Evolutionary conservation across 768 basidiomycete genomes (phyloP).

Genomic region (Botryobasidium botryosum): DNA sequence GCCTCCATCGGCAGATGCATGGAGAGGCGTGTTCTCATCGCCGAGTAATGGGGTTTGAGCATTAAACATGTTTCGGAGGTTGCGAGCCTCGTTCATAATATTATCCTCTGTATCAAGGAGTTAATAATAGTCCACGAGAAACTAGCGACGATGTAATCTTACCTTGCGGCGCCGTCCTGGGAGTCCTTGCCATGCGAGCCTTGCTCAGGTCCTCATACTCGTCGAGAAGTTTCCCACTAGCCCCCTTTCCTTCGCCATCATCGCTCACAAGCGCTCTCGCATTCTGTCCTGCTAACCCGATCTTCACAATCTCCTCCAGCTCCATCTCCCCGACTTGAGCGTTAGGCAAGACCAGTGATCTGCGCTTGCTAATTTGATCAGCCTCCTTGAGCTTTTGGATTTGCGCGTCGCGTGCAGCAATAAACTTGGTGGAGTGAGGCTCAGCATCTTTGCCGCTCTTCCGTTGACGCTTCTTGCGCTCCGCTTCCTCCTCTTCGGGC

Average conservation of each 20-base stretch:
- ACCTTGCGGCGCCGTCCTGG: slow-evolving; percentile 88
- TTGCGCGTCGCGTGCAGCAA: slow-evolving; percentile 93
- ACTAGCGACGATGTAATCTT: slow-evolving; percentile 21
- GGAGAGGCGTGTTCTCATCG: slow-evolving; percentile 93
- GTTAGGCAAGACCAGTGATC: slow-evolving; percentile 66
- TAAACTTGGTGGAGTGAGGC: slow-evolving; percentile 64
- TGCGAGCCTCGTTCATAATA: slow-evolving; percentile 86
- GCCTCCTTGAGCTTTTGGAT: slow-evolving; percentile 97
- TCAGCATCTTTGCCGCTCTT: slow-evolving; percentile 46
- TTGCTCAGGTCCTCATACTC: slow-evolving; percentile 84
- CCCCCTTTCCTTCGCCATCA: slow-evolving; percentile 50
- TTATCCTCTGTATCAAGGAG: slow-evolving; percentile 57
- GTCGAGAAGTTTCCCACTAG: slow-evolving; percentile 70
- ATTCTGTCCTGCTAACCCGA: slow-evolving; percentile 80
- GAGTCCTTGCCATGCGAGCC: slow-evolving; percentile 86
- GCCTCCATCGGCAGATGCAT: slow-evolving; percentile 49
- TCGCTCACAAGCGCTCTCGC: slow-evolving; percentile 71
- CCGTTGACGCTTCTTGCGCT: slow-evolving; percentile 76
- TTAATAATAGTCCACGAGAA: slow-evolving; percentile 5
- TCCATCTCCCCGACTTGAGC: slow-evolving; percentile 93
- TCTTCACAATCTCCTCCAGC: slow-evolving; percentile 96
- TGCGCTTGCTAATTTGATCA: slow-evolving; percentile 77
- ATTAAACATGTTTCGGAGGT: slow-evolving; percentile 84
- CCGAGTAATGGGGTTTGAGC: slow-evolving; percentile 89
- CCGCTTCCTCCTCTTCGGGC: slow-evolving; percentile 84